Evolutionary conservation across 192 early-diverging fungal species (phyloP), one percentile per base, ranked within the genome.

Genomic region (Lobosporangium transversale): DNA sequence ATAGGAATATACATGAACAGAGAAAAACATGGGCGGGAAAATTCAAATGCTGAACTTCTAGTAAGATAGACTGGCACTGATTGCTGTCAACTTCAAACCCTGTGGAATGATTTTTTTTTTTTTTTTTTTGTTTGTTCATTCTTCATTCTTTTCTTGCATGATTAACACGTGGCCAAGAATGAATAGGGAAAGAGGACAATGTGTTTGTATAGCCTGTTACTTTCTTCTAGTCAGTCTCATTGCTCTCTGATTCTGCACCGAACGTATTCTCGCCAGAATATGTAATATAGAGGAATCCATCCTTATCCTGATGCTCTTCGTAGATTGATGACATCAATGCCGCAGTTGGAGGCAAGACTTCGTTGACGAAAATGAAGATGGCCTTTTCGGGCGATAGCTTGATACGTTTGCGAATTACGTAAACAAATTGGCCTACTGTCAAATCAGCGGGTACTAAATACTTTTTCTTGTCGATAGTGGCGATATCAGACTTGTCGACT

Each of bases 281-380:
- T 81, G 91, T 95, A 70, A 95, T 94, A 78, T 95, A 98, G 76
- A 99, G 83, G 84, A 99, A 99, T 14, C 96, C 96, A 79, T 99
- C 98, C 35, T 97, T 94, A 80, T 98, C 96, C 78, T 97, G 97
- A 82, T 97, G 94, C 76, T 99, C 94, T 54, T 94, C 92, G 78
- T 99, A 99, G 55, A 99, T 95, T 30, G 93, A 84, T 18, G 88
- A 93, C 90, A 99, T 94, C 55, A 99, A 70, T 8, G 94, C 94
- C 8, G 94, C 91, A 20, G 94, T 91, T 10, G 96, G 97, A n/a
- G 97, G 97, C 32, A 99, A 83, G 30, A 97, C 89, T 49, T 92
- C 92, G 84, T 98, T 97, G 61, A 99, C 97, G 88, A 99, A 99
- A 69, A 99, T 96, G 81, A 98, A 98, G 79, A 99, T 97, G 57